phyloP scores from a whole-genome alignment of 441 rosid species.

The Erysimum pusillum region DNA sequence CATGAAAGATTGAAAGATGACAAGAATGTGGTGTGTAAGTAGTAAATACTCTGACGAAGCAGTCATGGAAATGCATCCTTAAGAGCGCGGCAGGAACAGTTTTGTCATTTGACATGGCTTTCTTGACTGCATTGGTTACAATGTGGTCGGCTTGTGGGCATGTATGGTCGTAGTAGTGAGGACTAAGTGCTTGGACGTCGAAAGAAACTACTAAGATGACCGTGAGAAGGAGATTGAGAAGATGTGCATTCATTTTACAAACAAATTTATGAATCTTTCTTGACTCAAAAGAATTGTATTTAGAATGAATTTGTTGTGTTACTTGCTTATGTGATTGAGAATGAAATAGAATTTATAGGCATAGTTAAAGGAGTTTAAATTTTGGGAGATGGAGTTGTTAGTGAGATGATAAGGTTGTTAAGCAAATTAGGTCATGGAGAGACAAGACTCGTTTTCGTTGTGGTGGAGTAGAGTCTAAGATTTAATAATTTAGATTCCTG shows the following conservation, averaged over 20 bases:
- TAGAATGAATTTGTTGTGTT: not conserved
- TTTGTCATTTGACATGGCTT: constrained; percentile 60
- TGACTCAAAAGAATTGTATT: not conserved
- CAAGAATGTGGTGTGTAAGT: not conserved
- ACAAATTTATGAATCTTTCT: constrained; percentile 12
- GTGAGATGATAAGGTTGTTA: constrained; percentile 53
- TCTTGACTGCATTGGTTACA: constrained; percentile 55
- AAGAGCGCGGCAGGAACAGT: constrained; percentile 73
- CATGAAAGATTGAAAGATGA: not conserved
- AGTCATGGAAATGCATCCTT: constrained; percentile 79
- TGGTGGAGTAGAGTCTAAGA: constrained; percentile 71
- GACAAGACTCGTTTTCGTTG: constrained; percentile 41
- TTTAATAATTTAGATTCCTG: constrained; percentile 40
- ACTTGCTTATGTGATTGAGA: constrained; percentile 15
- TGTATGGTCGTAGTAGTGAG: constrained; percentile 58
- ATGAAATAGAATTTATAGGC: constrained; percentile 38
- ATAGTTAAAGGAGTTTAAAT: constrained; percentile 5
- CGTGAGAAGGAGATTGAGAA: constrained; percentile 40
- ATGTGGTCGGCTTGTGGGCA: constrained; percentile 61
- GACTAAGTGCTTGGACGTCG: constrained; percentile 55
- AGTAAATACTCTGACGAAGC: constrained; percentile 64
- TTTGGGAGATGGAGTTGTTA: constrained; percentile 52
- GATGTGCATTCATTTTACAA: constrained; percentile 37
- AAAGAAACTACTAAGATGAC: constrained; percentile 42
- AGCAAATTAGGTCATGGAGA: constrained; percentile 64